These are phyloP conservation scores for Begonia fuchsioides DNA, from an alignment of 306 rosid species.

Conservation along the genomic window DNA sequence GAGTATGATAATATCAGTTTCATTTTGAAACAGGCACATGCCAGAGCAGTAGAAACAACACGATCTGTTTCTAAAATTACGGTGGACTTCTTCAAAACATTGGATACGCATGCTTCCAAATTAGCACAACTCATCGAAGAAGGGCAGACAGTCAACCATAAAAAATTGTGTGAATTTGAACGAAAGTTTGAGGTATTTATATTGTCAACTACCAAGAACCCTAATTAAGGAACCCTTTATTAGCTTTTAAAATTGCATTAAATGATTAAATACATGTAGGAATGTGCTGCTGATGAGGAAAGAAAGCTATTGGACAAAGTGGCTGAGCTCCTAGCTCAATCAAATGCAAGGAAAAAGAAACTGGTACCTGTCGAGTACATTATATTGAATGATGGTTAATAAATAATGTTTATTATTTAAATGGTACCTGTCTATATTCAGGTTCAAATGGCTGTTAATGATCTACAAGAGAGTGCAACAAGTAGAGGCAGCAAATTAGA, in stretches of 20 bases:
- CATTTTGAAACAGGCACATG: conserved; percentile 98
- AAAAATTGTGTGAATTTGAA: conserved; percentile 72
- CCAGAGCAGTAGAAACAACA: conserved; percentile 79
- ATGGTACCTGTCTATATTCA: no score
- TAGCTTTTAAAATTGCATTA: no score
- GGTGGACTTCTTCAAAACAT: conserved; percentile 63
- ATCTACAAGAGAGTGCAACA: conserved; percentile 87
- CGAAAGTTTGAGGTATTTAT: conserved; percentile 83
- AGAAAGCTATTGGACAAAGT: conserved; percentile 74
- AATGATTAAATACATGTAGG: conserved; percentile 26
- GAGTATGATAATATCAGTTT: no score
- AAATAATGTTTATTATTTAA: not conserved
- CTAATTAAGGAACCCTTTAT: not conserved
- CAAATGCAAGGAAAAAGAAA: conserved; percentile 84
- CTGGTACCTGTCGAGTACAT: no score
- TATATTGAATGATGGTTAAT: no score
- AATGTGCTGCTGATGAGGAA: conserved; percentile 91
- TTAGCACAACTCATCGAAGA: conserved; percentile 76
- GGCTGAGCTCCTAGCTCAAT: conserved; percentile 86
- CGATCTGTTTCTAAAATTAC: conserved; percentile 81
- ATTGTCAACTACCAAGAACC: not conserved
- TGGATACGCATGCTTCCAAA: conserved; percentile 72
- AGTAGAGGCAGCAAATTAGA: conserved; percentile 59
- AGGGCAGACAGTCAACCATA: conserved; percentile 62
- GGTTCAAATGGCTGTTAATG: conserved; percentile 86